Conservation (phyloP, 139 green algal species). For the Eudorina sp. region DNA sequence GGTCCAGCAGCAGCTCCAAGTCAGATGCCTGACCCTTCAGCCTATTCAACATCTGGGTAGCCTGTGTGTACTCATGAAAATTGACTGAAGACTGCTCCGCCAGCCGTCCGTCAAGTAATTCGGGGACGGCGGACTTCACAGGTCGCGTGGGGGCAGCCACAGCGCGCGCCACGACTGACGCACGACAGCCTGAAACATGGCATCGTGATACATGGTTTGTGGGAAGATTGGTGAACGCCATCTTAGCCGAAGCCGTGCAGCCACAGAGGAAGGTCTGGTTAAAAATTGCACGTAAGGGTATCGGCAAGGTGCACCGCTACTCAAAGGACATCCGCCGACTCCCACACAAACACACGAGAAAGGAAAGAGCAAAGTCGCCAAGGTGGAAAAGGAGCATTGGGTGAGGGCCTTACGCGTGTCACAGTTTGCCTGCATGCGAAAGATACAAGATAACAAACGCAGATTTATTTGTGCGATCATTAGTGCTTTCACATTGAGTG, state of each 20-base stretch:
- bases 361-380: not conserved
- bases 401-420: too few species aligned
- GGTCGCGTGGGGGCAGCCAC: conserved; percentile 22
- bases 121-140: conserved; percentile 1
- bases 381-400: too few species aligned
- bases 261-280: not conserved
- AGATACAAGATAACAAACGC: too few species aligned
- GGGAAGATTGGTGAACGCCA: not conserved
- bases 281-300: not conserved
- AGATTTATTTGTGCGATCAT: too few species aligned
- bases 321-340: not conserved
- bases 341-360: conserved; percentile 8
- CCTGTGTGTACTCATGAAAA: conserved; percentile 32
- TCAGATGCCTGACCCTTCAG: not conserved
- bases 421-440: too few species aligned
- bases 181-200: not conserved
- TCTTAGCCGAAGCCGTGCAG: not conserved
- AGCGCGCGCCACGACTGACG: conserved; percentile 16
- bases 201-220: not conserved
- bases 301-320: not conserved
- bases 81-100: not conserved
- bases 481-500: too few species aligned
- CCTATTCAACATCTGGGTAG: conserved; percentile 23
- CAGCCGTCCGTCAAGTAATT: conserved; percentile 6
- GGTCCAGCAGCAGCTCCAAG: conserved; percentile 12